Evolutionary conservation across 768 basidiomycete species (phyloP).

Genomic region (Termitomyces sp.): DNA sequence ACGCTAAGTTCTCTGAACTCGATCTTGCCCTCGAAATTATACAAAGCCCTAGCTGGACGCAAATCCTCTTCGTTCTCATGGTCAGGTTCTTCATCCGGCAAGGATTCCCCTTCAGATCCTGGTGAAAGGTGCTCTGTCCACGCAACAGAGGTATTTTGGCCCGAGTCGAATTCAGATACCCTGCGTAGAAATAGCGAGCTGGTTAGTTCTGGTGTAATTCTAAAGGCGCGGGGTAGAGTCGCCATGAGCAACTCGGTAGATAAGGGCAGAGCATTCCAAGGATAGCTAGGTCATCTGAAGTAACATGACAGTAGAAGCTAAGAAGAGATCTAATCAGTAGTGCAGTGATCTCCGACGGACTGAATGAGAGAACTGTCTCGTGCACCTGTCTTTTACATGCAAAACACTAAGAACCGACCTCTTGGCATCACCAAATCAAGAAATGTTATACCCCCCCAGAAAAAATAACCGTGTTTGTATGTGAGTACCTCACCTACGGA

Average conservation of each 20-base stretch:
- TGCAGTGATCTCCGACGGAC: too few relatives aligned
- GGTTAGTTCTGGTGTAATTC: slow-evolving; percentile 8
- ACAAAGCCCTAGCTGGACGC: slow-evolving; percentile 63
- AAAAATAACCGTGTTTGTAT: too few relatives aligned
- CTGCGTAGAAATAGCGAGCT: slow-evolving; percentile 19
- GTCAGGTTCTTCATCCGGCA: slow-evolving; percentile 51
- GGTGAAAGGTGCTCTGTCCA: slow-evolving; percentile 65
- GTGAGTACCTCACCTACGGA: too few relatives aligned
- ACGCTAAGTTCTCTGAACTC: slow-evolving; percentile 72
- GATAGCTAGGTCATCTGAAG: background rate
- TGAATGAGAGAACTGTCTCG: too few relatives aligned
- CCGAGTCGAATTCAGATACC: slow-evolving; percentile 64
- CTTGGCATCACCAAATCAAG: too few relatives aligned
- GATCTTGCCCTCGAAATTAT: slow-evolving; percentile 69
- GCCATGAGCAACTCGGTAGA: slow-evolving; percentile 8
- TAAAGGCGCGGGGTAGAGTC: slow-evolving; percentile 16
- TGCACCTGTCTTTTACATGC: too few relatives aligned
- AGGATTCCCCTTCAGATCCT: slow-evolving; percentile 32
- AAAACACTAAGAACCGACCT: too few relatives aligned
- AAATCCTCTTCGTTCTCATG: slow-evolving; percentile 30
- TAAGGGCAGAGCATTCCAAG: background rate
- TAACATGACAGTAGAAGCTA: background rate
- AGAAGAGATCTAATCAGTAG: background rate
- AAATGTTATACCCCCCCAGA: too few relatives aligned
- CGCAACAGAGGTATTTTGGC: slow-evolving; percentile 72